These are phyloP conservation scores for Solanum chmielewskii DNA, from an alignment of 257 asterid species.

Conservation along the genomic window DNA sequence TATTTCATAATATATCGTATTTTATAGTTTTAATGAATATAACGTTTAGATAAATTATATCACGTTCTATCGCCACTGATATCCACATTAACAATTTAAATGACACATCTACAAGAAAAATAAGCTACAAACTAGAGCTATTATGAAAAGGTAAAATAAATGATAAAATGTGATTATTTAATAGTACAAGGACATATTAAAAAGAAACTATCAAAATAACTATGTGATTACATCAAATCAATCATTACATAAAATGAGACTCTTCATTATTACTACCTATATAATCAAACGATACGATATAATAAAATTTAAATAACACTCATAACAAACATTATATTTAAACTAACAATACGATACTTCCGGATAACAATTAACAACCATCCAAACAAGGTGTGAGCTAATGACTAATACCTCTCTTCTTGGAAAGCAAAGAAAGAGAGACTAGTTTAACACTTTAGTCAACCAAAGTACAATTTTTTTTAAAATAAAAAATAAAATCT, in stretches of 20 bases:
- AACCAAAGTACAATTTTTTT: neutral
- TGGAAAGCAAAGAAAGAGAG: neutral
- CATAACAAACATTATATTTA: too few relatives aligned
- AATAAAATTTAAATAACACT: accelerated
- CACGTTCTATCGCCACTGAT: too few relatives aligned
- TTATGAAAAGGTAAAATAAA: neutral
- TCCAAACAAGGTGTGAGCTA: neutral
- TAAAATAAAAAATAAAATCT: neutral
- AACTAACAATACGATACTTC: too few relatives aligned
- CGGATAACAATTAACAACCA: neutral
- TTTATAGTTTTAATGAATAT: too few relatives aligned
- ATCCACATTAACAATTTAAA: neutral
- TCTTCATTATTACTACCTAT: too few relatives aligned
- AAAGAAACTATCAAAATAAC: too few relatives aligned
- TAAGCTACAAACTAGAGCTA: too few relatives aligned
- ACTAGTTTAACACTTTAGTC: neutral
- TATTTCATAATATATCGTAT: too few relatives aligned
- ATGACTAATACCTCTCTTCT: neutral
- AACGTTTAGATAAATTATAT: too few relatives aligned
- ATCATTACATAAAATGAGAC: too few relatives aligned
- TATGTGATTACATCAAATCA: accelerated
- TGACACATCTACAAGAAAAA: neutral
- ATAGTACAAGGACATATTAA: neutral
- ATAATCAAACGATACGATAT: accelerated
- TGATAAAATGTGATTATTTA: too few relatives aligned